Evolutionary conservation across 495 filamentous ascomycete genomes (phyloP), one percentile per base, ranked within the genome.

Genomic region (Elasticomyces elasticus): DNA sequence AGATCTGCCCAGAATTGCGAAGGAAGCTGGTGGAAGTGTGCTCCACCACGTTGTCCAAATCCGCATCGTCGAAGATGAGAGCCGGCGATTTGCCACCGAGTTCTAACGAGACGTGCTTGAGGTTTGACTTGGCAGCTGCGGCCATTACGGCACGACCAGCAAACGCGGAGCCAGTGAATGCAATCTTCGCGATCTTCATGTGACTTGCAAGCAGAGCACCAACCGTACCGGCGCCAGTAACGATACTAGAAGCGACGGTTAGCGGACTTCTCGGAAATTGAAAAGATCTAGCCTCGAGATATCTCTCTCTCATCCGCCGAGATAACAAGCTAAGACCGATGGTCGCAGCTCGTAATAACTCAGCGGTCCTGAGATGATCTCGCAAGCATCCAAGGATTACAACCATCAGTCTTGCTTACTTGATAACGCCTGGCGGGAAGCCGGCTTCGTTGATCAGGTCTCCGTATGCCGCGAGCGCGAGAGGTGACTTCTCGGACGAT

Each of bases 371-470:
- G n/a, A n/a, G n/a, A n/a, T n/a, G n/a, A n/a, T n/a, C n/a, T n/a
- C n/a, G n/a, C n/a, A n/a, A n/a, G n/a, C n/a, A n/a, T n/a, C n/a
- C n/a, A n/a, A n/a, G n/a, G n/a, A n/a, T n/a, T n/a, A n/a, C n/a
- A n/a, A n/a, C n/a, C n/a, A n/a, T n/a, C n/a, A n/a, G n/a, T n/a
- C n/a, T n/a, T n/a, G n/a, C n/a, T n/a, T n/a, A n/a, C n/a, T 70
- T 70, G 56, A 70, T 58, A 0, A 68, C 64, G 19, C 65, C 66
- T n/a, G 62, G 61, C 17, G 67, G 67, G 53, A 70, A 70, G 25
- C 67, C 67, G 26, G 67, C 67, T 41, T 68, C 64, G 31, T 67
- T 66, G 25, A 65, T 45, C 27, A 70, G 53, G 4, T 59, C 54
- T 1, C 63, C 67, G 5, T 67, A 55, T 1, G 63, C 53, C 10